phyloP scores from a whole-genome alignment of 2,329 filamentous ascomycete species.

The Polytolypa hystricis region DNA sequence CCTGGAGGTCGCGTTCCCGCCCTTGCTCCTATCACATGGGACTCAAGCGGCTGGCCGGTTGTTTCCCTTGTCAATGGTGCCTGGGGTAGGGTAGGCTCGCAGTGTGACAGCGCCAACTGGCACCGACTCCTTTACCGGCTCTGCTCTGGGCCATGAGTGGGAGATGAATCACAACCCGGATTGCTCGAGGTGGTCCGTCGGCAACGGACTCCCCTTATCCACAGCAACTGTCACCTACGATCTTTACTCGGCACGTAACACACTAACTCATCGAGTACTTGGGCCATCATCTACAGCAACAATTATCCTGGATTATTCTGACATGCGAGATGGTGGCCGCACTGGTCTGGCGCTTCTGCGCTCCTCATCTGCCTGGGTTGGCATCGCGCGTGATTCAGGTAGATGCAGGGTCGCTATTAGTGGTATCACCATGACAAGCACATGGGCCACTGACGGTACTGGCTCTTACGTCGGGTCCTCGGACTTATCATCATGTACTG shows the following conservation, averaged over 20 bases:
- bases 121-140: constrained; percentile 37
- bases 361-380: constrained; percentile 44
- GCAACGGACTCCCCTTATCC: constrained; percentile 37
- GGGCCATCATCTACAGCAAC: constrained; percentile 37
- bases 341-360: constrained; percentile 44
- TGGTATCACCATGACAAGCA: constrained; percentile 26
- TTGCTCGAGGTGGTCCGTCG: constrained; percentile 33
- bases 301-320: constrained; percentile 38
- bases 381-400: constrained; percentile 32
- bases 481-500: constrained; percentile 9
- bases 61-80: constrained; percentile 33
- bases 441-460: constrained; percentile 22
- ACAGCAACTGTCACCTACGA: constrained; percentile 44
- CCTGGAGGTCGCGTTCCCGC: constrained; percentile 48
- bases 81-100: constrained; percentile 30
- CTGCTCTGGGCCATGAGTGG: constrained; percentile 37
- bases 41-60: constrained; percentile 41
- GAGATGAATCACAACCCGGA: constrained; percentile 56
- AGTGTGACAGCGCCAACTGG: constrained; percentile 24
- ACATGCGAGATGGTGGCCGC: constrained; percentile 42
- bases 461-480: constrained; percentile 19
- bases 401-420: constrained; percentile 23
- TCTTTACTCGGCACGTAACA: constrained; percentile 34
- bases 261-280: constrained; percentile 31
- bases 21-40: constrained; percentile 45